A percentile compares a stretch with the other conserved stretches of the same genome.
Evolutionary conservation across 139 green algal genomes (phyloP).

Genomic region (Haematococcus lacustris): DNA sequence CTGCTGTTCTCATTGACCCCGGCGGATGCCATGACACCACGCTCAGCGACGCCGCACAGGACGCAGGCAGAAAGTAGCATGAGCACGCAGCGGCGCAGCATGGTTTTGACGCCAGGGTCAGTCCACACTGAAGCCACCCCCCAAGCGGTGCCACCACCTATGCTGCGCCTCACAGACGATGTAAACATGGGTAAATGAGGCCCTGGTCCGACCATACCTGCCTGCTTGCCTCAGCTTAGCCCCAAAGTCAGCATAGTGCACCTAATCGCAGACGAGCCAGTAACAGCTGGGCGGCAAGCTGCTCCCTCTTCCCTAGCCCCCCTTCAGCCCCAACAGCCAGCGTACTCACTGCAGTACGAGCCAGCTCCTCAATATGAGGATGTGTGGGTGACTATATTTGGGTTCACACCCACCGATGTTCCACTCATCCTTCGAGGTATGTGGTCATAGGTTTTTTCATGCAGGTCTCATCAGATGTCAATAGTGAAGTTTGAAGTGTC

Average conservation of each 20-base stretch:
- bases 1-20: conserved; percentile 29
- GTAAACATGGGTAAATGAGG: conserved; percentile 29
- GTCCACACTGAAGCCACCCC: conserved; percentile 32
- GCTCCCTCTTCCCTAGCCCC: too few species aligned
- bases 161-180: conserved; percentile 20
- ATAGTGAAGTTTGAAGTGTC: not conserved
- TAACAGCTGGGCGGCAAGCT: too few species aligned
- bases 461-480: too few species aligned
- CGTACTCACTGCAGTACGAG: too few species aligned
- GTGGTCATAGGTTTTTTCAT: too few species aligned
- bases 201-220: not conserved
- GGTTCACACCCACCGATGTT: conserved; percentile 35
- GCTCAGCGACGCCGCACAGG: conserved; percentile 15
- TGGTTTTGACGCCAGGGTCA: conserved; percentile 17
- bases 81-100: conserved; percentile 19
- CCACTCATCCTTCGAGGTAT: conserved; percentile 4
- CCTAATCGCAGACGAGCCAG: too few species aligned
- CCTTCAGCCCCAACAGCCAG: too few species aligned
- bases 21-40: conserved; percentile 13
- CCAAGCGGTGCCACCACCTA: conserved; percentile 25
- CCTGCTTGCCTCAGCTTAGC: not conserved
- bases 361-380: conserved; percentile 24
- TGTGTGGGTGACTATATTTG: conserved; percentile 53
- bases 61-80: conserved; percentile 11
- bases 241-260: not conserved